Evolutionary conservation across 192 early-diverging fungal species (phyloP).

Genomic region (Podila minutissima): DNA sequence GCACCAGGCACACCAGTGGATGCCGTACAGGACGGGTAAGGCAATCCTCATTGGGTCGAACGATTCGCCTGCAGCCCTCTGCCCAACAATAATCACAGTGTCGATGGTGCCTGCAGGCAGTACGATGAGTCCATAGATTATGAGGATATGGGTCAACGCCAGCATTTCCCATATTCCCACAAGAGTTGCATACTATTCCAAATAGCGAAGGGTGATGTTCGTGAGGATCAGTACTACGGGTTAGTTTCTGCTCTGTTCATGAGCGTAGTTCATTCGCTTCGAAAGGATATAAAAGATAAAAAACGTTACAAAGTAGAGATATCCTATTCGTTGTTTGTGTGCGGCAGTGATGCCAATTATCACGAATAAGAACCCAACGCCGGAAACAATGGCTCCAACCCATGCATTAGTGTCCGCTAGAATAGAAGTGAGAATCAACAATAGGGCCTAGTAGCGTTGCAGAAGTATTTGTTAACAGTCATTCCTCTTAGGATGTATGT

Average conservation of each 20-base stretch:
- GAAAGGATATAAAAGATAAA: background rate
- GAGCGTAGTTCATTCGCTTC: background rate
- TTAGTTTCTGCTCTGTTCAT: background rate
- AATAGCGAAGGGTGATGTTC: background rate
- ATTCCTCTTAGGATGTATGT: no score
- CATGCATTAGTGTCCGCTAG: slow-evolving; percentile 31
- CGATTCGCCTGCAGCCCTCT: slow-evolving; percentile 6
- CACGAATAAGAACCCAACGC: slow-evolving; percentile 9
- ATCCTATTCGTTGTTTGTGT: slow-evolving; percentile 22
- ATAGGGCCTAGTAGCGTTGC: background rate
- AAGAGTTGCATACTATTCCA: slow-evolving; percentile 25
- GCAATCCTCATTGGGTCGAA: slow-evolving; percentile 12
- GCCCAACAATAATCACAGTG: slow-evolving; percentile 12
- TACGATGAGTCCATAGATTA: slow-evolving; percentile 19
- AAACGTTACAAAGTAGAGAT: slow-evolving; percentile 22
- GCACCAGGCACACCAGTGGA: slow-evolving; percentile 16
- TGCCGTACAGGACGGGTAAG: slow-evolving; percentile 9
- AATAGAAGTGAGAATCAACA: slow-evolving; percentile 30
- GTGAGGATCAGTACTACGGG: background rate
- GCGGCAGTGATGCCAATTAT: slow-evolving; percentile 23
- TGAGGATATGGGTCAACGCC: slow-evolving; percentile 25
- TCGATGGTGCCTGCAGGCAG: background rate
- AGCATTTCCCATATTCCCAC: slow-evolving; percentile 37
- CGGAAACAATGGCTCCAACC: slow-evolving; percentile 22
- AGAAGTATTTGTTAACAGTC: background rate